These are phyloP conservation scores for Coelastrella sp. DNA, from an alignment of 139 green algal species.

Conservation along the genomic window DNA sequence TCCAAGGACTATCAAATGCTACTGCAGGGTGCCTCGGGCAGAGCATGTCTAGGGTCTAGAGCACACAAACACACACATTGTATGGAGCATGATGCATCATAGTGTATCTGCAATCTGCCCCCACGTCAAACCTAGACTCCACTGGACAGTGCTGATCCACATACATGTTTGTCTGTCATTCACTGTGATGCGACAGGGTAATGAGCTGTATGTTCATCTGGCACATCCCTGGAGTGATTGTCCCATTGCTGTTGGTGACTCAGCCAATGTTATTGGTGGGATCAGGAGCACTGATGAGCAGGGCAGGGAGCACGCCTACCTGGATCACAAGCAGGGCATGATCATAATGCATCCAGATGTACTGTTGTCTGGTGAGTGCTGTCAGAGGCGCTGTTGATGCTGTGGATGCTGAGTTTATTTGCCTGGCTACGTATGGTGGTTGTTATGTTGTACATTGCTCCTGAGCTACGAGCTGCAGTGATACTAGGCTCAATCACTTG, in stretches of 20 bases:
- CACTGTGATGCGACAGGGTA: slow-evolving; percentile 26
- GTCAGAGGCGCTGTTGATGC: not conserved
- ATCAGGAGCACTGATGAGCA: not conserved
- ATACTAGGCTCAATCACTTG: too few relatives aligned
- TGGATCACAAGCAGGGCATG: slow-evolving; percentile 55
- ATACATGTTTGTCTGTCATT: too few relatives aligned
- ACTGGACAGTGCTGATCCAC: too few relatives aligned
- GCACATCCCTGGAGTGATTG: slow-evolving; percentile 68
- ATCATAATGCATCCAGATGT: slow-evolving; percentile 85
- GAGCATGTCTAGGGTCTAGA: too few relatives aligned
- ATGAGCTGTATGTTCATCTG: slow-evolving; percentile 68
- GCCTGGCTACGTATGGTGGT: not conserved
- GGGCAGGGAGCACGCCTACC: not conserved
- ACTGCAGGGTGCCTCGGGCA: too few relatives aligned
- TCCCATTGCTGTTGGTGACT: slow-evolving; percentile 64
- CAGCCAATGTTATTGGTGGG: slow-evolving; percentile 74
- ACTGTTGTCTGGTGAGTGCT: slow-evolving; percentile 70
- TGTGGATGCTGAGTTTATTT: not conserved
- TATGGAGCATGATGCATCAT: too few relatives aligned
- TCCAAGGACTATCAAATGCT: too few relatives aligned
- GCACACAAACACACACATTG: too few relatives aligned
- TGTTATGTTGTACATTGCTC: too few relatives aligned
- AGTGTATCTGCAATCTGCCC: too few relatives aligned
- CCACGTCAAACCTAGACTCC: too few relatives aligned
- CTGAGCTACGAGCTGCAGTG: too few relatives aligned